Conservation (phyloP, 768 basidiomycete genomes). For the Candolleomyces efflorescens region DNA sequence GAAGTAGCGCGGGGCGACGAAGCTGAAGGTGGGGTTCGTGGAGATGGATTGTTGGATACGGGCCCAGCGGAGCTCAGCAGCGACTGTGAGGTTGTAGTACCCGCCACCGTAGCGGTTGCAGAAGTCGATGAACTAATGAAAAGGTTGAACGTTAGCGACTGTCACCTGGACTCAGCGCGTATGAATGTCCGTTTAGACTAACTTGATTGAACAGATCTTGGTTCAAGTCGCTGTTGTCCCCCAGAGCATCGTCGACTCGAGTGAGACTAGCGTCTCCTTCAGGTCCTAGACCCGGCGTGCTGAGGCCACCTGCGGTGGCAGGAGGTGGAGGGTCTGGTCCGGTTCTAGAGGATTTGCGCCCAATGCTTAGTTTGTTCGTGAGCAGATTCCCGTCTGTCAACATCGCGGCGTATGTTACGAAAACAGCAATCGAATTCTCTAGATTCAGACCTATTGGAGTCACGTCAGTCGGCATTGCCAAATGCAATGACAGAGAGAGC, state of each 20-base stretch:
- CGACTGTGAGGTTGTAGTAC: constrained; percentile 10
- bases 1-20: constrained; percentile 7
- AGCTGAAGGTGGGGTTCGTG: constrained; percentile 11
- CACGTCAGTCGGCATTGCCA: not conserved
- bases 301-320: constrained; percentile 7
- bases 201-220: constrained; percentile 4
- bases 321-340: constrained; percentile 9
- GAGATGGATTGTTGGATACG: constrained; percentile 11
- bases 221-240: constrained; percentile 7
- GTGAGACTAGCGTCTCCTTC: constrained; percentile 9
- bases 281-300: constrained; percentile 2
- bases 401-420: constrained; percentile 5
- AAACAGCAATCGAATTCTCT: constrained; percentile 1
- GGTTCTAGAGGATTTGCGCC: constrained; percentile 1
- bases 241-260: constrained; percentile 1
- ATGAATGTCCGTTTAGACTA: not conserved
- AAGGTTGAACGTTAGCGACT: not conserved
- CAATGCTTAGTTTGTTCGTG: constrained; percentile 10
- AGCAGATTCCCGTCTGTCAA: constrained; percentile 6
- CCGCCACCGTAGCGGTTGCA: constrained; percentile 9
- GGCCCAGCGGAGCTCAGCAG: constrained; percentile 3
- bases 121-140: constrained; percentile 7
- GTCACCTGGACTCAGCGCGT: not conserved
- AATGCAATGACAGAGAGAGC: too few relatives aligned
- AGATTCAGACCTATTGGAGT: constrained; percentile 7